phyloP scores from a whole-genome alignment of 495 filamentous ascomycete species.

The Clohesyomyces aquaticus region DNA sequence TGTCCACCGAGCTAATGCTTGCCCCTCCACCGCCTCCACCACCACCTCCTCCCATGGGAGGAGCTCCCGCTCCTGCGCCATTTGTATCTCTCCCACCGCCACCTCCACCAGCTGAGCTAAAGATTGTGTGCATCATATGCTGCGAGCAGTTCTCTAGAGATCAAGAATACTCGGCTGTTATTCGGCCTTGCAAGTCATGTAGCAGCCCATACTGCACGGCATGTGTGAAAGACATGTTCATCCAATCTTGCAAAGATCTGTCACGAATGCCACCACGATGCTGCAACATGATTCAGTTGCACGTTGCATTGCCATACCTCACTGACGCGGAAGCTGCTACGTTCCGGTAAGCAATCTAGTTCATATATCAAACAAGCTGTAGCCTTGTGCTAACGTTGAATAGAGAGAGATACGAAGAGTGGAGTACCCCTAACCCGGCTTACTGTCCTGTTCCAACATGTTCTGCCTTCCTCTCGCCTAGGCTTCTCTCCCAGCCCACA shows the following conservation, averaged over 20 bases:
- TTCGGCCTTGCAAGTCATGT: constrained; percentile 38
- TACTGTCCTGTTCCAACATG: constrained; percentile 45
- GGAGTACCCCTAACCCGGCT: constrained; percentile 42
- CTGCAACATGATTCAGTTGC: constrained; percentile 40
- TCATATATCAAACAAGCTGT: not conserved
- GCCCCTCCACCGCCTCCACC: not conserved
- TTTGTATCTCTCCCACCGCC: constrained; percentile 1
- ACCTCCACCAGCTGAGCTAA: not conserved
- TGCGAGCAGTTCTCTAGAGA: constrained; percentile 23
- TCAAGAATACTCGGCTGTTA: constrained; percentile 11
- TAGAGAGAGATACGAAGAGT: constrained; percentile 43
- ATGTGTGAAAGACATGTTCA: constrained; percentile 44
- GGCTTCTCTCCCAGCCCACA: constrained; percentile 21
- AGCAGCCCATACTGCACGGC: constrained; percentile 36
- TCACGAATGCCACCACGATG: constrained; percentile 44
- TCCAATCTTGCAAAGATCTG: constrained; percentile 35
- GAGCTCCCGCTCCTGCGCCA: not conserved
- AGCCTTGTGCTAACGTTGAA: not conserved
- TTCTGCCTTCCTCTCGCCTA: constrained; percentile 42
- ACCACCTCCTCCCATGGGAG: not conserved
- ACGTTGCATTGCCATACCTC: constrained; percentile 35
- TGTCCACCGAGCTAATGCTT: not conserved
- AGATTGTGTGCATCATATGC: constrained; percentile 34
- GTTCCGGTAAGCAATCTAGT: constrained; percentile 28
- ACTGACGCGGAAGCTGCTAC: constrained; percentile 22